Percentiles rank a stretch among this genome's conserved stretches.
phyloP scores from a whole-genome alignment of 108 stramenopile species.

The Cyclotella baltica region DNA sequence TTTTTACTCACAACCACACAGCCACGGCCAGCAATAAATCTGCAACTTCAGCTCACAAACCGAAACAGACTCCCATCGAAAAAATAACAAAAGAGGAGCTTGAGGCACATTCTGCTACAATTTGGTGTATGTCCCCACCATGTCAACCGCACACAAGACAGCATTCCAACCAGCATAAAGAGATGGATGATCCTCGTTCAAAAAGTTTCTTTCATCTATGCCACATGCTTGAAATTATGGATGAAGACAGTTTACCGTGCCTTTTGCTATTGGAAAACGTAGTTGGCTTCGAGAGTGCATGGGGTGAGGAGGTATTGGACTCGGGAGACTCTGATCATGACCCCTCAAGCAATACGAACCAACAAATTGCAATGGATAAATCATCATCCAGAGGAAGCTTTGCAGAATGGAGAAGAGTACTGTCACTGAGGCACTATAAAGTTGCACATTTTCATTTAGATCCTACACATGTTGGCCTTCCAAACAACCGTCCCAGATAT shows the following conservation, averaged over 20 bases:
- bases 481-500: constrained; percentile 91
- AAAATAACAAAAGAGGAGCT: constrained; percentile 56
- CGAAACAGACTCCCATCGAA: constrained; percentile 64
- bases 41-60: constrained; percentile 20
- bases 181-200: constrained; percentile 73
- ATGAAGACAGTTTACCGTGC: constrained; percentile 57
- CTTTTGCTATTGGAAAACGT: constrained; percentile 90
- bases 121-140: constrained; percentile 91
- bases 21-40: background rate
- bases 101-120: constrained; percentile 61
- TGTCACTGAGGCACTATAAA: constrained; percentile 61
- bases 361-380: background rate
- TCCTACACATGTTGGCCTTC: constrained; percentile 83
- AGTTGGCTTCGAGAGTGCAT: constrained; percentile 78
- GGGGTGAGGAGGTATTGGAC: background rate
- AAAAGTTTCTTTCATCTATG: constrained; percentile 75
- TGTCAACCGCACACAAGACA: constrained; percentile 91
- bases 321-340: background rate
- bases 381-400: constrained; percentile 48
- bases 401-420: constrained; percentile 52
- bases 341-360: background rate
- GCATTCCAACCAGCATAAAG: constrained; percentile 65
- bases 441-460: constrained; percentile 78
- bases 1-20: constrained; percentile 73
- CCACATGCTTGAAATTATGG: constrained; percentile 53